Evolutionary conservation across 2,329 filamentous ascomycete species (phyloP), one percentile per base, ranked within the genome.

Genomic region (Fusarium nelsonii): DNA sequence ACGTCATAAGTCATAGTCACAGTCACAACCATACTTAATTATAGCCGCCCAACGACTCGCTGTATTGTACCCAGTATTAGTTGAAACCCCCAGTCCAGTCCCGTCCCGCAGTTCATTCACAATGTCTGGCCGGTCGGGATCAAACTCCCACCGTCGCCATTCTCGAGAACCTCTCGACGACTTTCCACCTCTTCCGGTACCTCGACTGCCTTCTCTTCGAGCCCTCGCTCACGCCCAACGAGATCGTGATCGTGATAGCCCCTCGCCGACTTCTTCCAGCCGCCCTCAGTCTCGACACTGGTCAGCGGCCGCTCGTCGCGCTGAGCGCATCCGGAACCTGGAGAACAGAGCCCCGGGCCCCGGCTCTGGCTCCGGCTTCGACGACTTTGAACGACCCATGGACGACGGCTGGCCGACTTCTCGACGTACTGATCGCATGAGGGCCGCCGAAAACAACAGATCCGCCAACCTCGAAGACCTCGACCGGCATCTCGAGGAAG

Each of bases 401-500:
- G 74, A 78, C 45, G 72, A 74, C 43, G 57, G 73, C 18, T 76
- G 73, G 72, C 67, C 68, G 39, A 70, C 71, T 36, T 63, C 71
- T 53, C 74, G 74, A 43, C 72, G 72, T 50, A 59, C 56, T 41
- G 66, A 71, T 45, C 75, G 73, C 50, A 65, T 73, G 52, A 75
- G 76, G 57, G 50, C 60, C 18, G 54, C 69, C 50, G 72, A 78
- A 34, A 62, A 51, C 57, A 69, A 48, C 36, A 72, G 70, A 33
- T 59, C 71, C 23, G 46, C 77, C 51, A 77, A 75, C 43, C 74
- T 81, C 23, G 79, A 80, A 16, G 79, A 82, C 41, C 69, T 81
- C 9, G 78, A 81, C 51, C 78, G 78, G 37, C 77, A 78, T 44
- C 74, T 82, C 51, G 80, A 82, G 58, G 78, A 81, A 69, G 79